Conservation (phyloP, 1,284 basidiomycete genomes). For the Tilletia horrida region DNA sequence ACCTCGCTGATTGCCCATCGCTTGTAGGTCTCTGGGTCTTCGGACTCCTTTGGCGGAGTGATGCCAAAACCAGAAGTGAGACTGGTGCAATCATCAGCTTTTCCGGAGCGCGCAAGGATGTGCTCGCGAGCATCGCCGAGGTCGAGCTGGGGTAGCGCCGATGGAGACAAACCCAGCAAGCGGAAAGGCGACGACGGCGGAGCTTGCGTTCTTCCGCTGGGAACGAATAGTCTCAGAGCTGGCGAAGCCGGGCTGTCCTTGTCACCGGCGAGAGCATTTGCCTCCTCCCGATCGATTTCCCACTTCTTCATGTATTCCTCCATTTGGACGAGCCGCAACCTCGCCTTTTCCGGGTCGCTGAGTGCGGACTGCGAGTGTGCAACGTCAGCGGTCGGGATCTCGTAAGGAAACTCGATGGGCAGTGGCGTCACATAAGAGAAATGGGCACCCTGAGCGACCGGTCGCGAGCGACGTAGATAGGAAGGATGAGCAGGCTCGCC, state of each 20-base stretch:
- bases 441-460: constrained; percentile 64
- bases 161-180: constrained; percentile 66
- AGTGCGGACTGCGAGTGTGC: constrained; percentile 24
- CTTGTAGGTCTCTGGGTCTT: constrained; percentile 22
- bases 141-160: constrained; percentile 75
- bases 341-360: constrained; percentile 30
- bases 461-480: constrained; percentile 67
- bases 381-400: constrained; percentile 59
- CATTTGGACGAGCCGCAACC: constrained; percentile 5
- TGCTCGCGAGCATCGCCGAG: constrained; percentile 74
- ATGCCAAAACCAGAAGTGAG: constrained; percentile 47
- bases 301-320: constrained; percentile 6
- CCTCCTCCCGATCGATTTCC: constrained; percentile 22
- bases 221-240: constrained; percentile 10
- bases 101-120: constrained; percentile 60
- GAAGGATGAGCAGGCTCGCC: constrained; percentile 33
- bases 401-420: constrained; percentile 79
- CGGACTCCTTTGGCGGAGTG: constrained; percentile 23
- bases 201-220: constrained; percentile 28
- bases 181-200: constrained; percentile 44
- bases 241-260: not conserved
- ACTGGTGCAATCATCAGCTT: constrained; percentile 39
- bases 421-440: constrained; percentile 81
- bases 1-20: constrained; percentile 38
- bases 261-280: constrained; percentile 24